Conservation (phyloP, 768 basidiomycete species). For the Pholiota conissans region DNA sequence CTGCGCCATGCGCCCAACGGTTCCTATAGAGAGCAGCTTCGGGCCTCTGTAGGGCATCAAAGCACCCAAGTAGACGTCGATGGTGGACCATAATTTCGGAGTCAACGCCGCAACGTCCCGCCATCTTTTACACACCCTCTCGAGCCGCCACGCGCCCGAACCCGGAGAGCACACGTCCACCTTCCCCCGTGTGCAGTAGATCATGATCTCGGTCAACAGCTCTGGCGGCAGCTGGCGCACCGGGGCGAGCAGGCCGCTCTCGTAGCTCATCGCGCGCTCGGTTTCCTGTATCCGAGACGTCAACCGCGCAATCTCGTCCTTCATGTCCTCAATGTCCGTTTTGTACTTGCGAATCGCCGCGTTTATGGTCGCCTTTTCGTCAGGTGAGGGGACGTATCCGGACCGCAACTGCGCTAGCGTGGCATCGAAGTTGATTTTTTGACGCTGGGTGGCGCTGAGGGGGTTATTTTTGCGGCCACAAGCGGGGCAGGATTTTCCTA, state of each 20-base stretch:
- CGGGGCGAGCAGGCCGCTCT: constrained; percentile 5
- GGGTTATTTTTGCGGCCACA: neutral
- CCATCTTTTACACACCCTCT: constrained; percentile 16
- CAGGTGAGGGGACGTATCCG: neutral
- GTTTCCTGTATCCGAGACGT: neutral
- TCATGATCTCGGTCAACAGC: constrained; percentile 10
- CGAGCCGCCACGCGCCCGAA: constrained; percentile 12
- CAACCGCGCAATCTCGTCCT: constrained; percentile 3
- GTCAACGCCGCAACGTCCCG: constrained; percentile 1
- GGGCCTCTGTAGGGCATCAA: constrained; percentile 6
- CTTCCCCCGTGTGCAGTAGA: constrained; percentile 4
- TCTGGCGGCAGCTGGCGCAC: constrained; percentile 14
- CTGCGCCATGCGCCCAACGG: constrained; percentile 1
- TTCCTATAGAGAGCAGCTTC: neutral
- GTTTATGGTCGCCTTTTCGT: constrained; percentile 2
- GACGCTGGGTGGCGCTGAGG: neutral
- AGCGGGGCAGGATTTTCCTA: neutral
- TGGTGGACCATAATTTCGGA: constrained; percentile 9
- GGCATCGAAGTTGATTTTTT: neutral
- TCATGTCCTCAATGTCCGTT: neutral
- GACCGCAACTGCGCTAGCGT: neutral
- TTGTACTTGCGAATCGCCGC: neutral
- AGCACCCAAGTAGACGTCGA: constrained; percentile 11
- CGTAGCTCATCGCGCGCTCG: constrained; percentile 3
- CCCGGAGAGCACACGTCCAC: constrained; percentile 13